A percentile compares a stretch with the other conserved stretches of the same genome.
These are phyloP conservation scores for Botrytis paeoniae DNA, from an alignment of 2,329 filamentous ascomycete genomes.

Conservation along the genomic window DNA sequence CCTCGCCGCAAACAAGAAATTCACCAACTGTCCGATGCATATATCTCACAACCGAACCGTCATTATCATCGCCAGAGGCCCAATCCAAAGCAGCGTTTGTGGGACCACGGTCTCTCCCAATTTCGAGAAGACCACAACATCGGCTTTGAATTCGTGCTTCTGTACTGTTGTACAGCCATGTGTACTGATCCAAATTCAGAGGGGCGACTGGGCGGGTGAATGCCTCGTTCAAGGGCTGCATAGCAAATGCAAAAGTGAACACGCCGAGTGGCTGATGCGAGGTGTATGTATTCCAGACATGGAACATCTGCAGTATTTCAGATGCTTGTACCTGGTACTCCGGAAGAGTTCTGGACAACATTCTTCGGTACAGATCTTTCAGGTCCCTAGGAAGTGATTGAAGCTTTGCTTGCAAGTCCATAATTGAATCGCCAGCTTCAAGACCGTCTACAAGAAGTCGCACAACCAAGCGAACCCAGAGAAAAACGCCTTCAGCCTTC, in stretches of 20 bases:
- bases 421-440: not conserved
- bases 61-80: not conserved
- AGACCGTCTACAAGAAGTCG: not conserved
- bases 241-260: not conserved
- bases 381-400: not conserved
- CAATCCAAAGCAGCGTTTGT: not conserved
- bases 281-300: not conserved
- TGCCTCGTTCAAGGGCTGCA: not conserved
- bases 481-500: not conserved
- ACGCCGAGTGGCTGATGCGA: not conserved
- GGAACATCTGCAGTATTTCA: not conserved
- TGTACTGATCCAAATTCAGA: not conserved
- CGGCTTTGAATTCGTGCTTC: not conserved
- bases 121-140: not conserved
- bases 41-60: not conserved
- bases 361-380: not conserved
- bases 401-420: not conserved
- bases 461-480: not conserved
- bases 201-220: not conserved
- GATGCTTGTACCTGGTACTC: not conserved
- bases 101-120: not conserved
- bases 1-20: not conserved
- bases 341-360: not conserved
- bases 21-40: not conserved
- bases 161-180: not conserved